phyloP scores from a whole-genome alignment of 1,284 basidiomycete species.

The Porodaedalea pini region DNA sequence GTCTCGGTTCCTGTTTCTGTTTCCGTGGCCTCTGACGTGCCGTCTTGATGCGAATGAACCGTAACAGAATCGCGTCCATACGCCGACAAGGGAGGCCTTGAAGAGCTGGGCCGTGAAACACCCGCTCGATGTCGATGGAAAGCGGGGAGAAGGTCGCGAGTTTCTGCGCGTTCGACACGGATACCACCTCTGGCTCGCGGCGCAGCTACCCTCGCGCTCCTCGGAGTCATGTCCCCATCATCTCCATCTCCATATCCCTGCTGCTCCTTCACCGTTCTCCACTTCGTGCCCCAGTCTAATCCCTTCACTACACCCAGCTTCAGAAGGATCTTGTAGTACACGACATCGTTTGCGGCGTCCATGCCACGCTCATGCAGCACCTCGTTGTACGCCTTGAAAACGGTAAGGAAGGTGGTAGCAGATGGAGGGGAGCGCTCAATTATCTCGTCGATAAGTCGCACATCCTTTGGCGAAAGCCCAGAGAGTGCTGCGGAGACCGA shows the following conservation, averaged over 20 bases:
- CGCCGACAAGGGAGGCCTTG: constrained; percentile 1
- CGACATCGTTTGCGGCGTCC: constrained; percentile 72
- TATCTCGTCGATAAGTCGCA: constrained; percentile 70
- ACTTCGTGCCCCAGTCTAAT: constrained; percentile 72
- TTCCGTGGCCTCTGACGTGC: constrained; percentile 26
- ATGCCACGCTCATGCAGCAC: constrained; percentile 66
- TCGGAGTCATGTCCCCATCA: constrained; percentile 19
- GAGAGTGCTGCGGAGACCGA: constrained; percentile 34
- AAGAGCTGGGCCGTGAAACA: neutral
- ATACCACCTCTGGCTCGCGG: neutral
- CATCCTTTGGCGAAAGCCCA: constrained; percentile 54
- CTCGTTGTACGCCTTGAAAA: constrained; percentile 81
- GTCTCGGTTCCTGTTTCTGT: constrained; percentile 23
- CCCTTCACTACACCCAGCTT: constrained; percentile 77
- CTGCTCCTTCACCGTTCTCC: constrained; percentile 62
- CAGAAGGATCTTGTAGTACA: constrained; percentile 75
- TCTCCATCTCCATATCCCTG: constrained; percentile 37
- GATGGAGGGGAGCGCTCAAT: constrained; percentile 59
- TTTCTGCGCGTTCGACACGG: neutral
- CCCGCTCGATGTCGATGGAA: neutral
- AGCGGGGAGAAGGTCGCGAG: neutral
- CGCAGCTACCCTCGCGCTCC: constrained; percentile 14
- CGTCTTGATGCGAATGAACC: constrained; percentile 43
- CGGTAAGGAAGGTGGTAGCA: constrained; percentile 66
- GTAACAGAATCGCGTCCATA: constrained; percentile 39